Evolutionary conservation across 345 rosid genomes (phyloP), one percentile per base, ranked within the genome.

Genomic region (Excoecaria cochinchinensis): DNA sequence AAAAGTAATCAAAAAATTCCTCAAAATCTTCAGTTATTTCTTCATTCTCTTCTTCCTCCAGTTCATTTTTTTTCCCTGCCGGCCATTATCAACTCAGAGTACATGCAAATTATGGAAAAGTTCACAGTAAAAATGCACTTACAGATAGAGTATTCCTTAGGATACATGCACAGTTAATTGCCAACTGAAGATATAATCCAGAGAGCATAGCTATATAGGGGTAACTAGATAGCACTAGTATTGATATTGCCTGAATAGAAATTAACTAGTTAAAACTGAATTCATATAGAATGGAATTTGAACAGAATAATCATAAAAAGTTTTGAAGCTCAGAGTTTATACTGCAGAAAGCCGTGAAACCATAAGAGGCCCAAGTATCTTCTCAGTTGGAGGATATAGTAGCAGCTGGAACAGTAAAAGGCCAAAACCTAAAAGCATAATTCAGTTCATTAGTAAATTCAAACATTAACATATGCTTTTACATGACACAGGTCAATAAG

Each of bases 151-250:
- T 70, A 65, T 88, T 88, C 78, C 86, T 82, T 50, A 88, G 56
- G 72, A 85, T 22, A 73, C 86, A 81, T 55, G 88, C 87, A 70
- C 72, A 64, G 61, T 88, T 88, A 58, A 88, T 48, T 70, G 67
- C 83, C 36, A 86, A 22, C 51, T 75, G 85, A 25, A 86, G 87
- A 44, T 76, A 47, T 56, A 83, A 8, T 38, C 90, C 90, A 0
- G 90, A 86, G 11, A 88, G 87, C 86, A 81, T 75, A 53, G 90
- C 82, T 65, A 88, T 83, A 51, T 78, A 86, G 21, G 91, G 88
- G 81, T 69, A 88, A 70, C 77, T 65, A 47, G 88, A 55, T 55
- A 86, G 73, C 79, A 88, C 62, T 12, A 87, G 89, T 53, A 86
- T 85, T 17, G 89, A 83, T 78, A 86, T 50, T 48, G 77, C 89